Conservation (phyloP, 2,329 filamentous ascomycete genomes). For the Elsinoe fawcettii region DNA sequence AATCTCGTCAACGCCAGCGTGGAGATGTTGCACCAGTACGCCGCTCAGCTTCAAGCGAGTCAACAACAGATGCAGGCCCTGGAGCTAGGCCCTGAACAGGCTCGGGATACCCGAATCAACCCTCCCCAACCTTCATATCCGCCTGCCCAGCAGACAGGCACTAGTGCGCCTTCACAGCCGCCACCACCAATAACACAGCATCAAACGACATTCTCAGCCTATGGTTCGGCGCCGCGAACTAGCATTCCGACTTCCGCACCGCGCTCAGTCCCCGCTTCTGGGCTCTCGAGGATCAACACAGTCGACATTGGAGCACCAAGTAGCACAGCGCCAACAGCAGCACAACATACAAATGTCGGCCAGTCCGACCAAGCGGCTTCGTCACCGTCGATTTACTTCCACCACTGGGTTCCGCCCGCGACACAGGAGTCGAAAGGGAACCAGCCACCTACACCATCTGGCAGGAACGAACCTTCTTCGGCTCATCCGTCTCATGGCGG, state of each 20-base stretch:
- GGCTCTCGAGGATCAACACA: slow-evolving; percentile 44
- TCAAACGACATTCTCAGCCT: slow-evolving; percentile 36
- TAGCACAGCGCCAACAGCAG: slow-evolving; percentile 27
- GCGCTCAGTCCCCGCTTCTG: slow-evolving; percentile 39
- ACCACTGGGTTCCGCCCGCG: slow-evolving; percentile 82
- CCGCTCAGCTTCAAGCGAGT: slow-evolving; percentile 37
- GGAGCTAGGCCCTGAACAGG: slow-evolving; percentile 33
- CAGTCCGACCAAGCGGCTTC: slow-evolving; percentile 57
- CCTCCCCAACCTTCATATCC: slow-evolving; percentile 27
- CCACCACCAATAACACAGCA: slow-evolving; percentile 23
- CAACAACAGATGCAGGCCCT: slow-evolving; percentile 35
- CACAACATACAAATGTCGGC: slow-evolving; percentile 39
- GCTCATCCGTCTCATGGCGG: slow-evolving; percentile 46
- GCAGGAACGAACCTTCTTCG: slow-evolving; percentile 44
- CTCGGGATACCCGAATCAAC: slow-evolving; percentile 37
- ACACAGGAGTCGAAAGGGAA: slow-evolving; percentile 52
- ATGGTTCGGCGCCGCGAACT: slow-evolving; percentile 24
- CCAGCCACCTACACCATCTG: slow-evolving; percentile 65
- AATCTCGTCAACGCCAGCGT: slow-evolving; percentile 41
- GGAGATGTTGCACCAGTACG: slow-evolving; percentile 46
- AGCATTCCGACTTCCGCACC: slow-evolving; percentile 36
- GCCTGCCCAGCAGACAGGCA: slow-evolving; percentile 22
- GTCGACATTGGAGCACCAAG: slow-evolving; percentile 35
- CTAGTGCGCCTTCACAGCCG: slow-evolving; percentile 23
- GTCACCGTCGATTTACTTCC: slow-evolving; percentile 76